Percentiles rank a stretch among this genome's conserved stretches.
These are phyloP conservation scores for peach (Prunus persica) DNA, from an alignment of 306 rosid genomes.

Conservation along the genomic window Prunus_persica_NCBIv2 NC_034010.1:10062501-10063000, in stretches of 20 bases:
- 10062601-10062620: background rate
- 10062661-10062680: background rate
- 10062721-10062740: background rate
- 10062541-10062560: background rate
- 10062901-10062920: too few relatives aligned
- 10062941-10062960: too few relatives aligned
- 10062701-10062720: background rate
- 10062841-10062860: too few relatives aligned
- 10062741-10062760: background rate
- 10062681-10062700: background rate
- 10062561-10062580: background rate
- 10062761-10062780: slow-evolving; percentile 19
- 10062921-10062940: too few relatives aligned
- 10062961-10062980: too few relatives aligned
- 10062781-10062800: background rate
- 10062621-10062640: background rate
- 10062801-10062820: too few relatives aligned
- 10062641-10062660: slow-evolving; percentile 12
- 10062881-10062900: too few relatives aligned
- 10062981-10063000: too few relatives aligned
- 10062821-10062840: too few relatives aligned
- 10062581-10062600: background rate
- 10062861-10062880: too few relatives aligned
- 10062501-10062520: slow-evolving; percentile 21
- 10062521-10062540: background rate